Conservation (phyloP, 257 asterid genomes). For the Fraxinus quadrangulata region DNA sequence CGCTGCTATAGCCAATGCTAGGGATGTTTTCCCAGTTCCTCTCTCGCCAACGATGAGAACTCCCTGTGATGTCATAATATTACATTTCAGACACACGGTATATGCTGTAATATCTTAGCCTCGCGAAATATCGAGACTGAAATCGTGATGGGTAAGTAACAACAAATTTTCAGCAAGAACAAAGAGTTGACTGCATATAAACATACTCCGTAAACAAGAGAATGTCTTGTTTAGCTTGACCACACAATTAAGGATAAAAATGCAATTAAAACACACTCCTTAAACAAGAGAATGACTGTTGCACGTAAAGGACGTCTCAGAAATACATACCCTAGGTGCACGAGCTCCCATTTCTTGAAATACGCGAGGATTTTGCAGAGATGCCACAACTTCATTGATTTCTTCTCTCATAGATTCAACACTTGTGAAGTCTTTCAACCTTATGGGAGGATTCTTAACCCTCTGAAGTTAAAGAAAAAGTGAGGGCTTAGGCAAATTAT, state of each 20-base stretch:
- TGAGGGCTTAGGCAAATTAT: constrained; percentile 29
- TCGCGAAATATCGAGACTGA: background rate
- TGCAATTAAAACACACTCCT: constrained; percentile 2
- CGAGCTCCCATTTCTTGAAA: constrained; percentile 99
- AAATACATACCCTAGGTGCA: constrained; percentile 88
- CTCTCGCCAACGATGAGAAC: constrained; percentile 98
- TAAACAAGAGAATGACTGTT: constrained; percentile 17
- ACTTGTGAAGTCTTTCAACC: constrained; percentile 88
- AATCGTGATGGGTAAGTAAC: constrained; percentile 13
- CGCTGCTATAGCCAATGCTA: constrained; percentile 96
- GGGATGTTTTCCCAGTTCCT: constrained; percentile 96
- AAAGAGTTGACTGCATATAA: background rate
- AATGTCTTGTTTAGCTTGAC: constrained; percentile 4
- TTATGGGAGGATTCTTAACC: constrained; percentile 89
- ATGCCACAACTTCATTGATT: constrained; percentile 93
- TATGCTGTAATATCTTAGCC: constrained; percentile 1
- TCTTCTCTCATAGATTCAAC: constrained; percentile 94
- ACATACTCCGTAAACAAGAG: background rate
- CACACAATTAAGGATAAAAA: constrained; percentile 17
- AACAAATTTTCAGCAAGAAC: constrained; percentile 17
- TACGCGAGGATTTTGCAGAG: constrained; percentile 85
- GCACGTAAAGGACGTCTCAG: constrained; percentile 15
- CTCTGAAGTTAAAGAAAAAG: constrained; percentile 53
- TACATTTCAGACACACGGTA: constrained; percentile 28
- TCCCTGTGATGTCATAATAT: constrained; percentile 55